Evolutionary conservation across 176 grass and related monocot genomes (phyloP).

Genomic region (Thalia dealbata): DNA sequence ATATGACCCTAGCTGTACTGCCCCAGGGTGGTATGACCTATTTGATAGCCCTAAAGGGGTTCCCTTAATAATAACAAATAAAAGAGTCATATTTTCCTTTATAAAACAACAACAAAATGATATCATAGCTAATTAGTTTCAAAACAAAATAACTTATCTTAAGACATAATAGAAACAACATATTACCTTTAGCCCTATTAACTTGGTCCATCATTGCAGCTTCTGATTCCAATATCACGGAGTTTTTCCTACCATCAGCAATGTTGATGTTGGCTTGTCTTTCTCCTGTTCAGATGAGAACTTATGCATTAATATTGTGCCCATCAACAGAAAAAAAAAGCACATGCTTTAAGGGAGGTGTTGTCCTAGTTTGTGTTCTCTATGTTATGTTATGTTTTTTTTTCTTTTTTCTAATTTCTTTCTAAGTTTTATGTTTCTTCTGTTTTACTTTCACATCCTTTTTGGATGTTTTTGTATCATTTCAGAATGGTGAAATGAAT

Average conservation of each 20-base stretch:
- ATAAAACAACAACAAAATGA: neutral
- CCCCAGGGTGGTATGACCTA: too few relatives aligned
- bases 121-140: neutral
- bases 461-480: too few relatives aligned
- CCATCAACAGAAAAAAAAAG: too few relatives aligned
- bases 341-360: too few relatives aligned
- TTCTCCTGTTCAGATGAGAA: conserved; percentile 32
- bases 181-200: conserved; percentile 82
- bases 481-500: too few relatives aligned
- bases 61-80: neutral
- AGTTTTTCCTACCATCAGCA: conserved; percentile 43
- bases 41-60: too few relatives aligned
- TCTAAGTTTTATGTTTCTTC: too few relatives aligned
- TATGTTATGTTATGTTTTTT: too few relatives aligned
- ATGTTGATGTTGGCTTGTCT: conserved; percentile 49
- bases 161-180: conserved; percentile 11
- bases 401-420: too few relatives aligned
- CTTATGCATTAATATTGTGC: neutral
- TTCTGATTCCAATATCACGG: conserved; percentile 44
- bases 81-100: neutral
- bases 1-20: too few relatives aligned
- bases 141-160: neutral
- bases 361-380: too few relatives aligned
- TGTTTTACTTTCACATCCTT: too few relatives aligned
- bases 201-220: conserved; percentile 77